Base-by-base conservation (phyloP, 2,329 filamentous ascomycete genomes). In the Tolypocladium endophyticum region DNA sequence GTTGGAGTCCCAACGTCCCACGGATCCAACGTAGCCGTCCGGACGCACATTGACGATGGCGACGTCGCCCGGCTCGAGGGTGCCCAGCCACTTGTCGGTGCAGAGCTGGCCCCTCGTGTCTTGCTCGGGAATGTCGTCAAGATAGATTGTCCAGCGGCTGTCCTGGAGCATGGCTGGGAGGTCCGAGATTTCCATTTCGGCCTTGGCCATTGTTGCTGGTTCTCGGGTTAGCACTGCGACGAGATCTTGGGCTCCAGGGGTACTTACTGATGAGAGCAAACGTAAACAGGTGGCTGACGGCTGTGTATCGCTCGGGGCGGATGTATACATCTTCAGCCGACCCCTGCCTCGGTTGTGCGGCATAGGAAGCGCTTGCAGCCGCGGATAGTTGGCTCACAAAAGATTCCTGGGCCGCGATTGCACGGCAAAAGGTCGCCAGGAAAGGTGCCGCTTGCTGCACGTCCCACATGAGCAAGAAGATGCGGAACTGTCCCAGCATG, bases 401-500 rank as follows among this genome's bases (percentile, higher is more conserved):
- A 1, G 81, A 84, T 7, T 74, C 72, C 35, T 71, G 68, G 1
- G 78, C 75, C 1, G 78, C 76, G 56, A 89, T 77, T 12, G 79
- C 74, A 33, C 77, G 73, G 64, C 82, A 87, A 47, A 90, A 78
- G 0, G 76, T 77, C 8, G 81, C 75, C 30, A 91, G 75, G 71
- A 89, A 89, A 1, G 75, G 73, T 58, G 75, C 75, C 4, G 80
- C 79, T 38, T 78, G 71, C 59, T 79, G 76, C 2, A 90, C 77
- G 66, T 89, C 79, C 67, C 82, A 84, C 62, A 85, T 81, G 61
- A 92, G 81, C 61, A 92, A 80, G 70, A 89, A 91, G 54, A 91
- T 81, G 56, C 87, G 82, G 76, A 92, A 92, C 68, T 92, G 89
- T 33, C 88, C 86, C 7, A 92, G 76, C 72, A 90, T 82, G 1